These are phyloP conservation scores for Termitomyces eurrhizus DNA, from an alignment of 768 basidiomycete genomes.

Conservation along the genomic window DNA sequence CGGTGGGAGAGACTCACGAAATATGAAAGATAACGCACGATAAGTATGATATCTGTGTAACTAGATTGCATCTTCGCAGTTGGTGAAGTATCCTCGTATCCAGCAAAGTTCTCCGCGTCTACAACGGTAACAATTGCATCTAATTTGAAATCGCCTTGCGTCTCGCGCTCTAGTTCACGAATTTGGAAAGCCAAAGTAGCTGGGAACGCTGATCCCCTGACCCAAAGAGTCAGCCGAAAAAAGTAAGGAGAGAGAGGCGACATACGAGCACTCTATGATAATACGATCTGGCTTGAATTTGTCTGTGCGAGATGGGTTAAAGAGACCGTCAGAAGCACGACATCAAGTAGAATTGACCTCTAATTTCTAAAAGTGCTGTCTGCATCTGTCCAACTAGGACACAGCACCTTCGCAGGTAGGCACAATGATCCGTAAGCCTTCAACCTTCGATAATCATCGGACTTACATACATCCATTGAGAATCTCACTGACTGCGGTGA, in stretches of 20 bases:
- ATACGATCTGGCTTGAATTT: conserved; percentile 86
- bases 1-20: neutral
- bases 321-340: neutral
- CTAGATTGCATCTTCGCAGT: conserved; percentile 95
- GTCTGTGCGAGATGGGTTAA: conserved; percentile 39
- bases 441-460: conserved; percentile 1
- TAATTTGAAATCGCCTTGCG: conserved; percentile 67
- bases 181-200: conserved; percentile 95
- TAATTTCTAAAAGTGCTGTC: conserved; percentile 83
- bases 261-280: conserved; percentile 92
- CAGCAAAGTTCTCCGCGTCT: conserved; percentile 86
- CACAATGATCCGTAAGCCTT: neutral
- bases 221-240: neutral
- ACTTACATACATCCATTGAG: conserved; percentile 93
- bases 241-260: conserved; percentile 7
- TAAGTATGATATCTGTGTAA: conserved; percentile 87
- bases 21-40: conserved; percentile 48
- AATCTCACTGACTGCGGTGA: conserved; percentile 90
- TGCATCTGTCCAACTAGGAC: conserved; percentile 95
- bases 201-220: conserved; percentile 90
- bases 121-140: conserved; percentile 92
- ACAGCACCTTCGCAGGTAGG: conserved; percentile 61
- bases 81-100: conserved; percentile 89
- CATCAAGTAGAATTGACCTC: conserved; percentile 38
- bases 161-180: conserved; percentile 80